Conservation (phyloP, 1,284 basidiomycete species). For the Irpex lacteus region DNA sequence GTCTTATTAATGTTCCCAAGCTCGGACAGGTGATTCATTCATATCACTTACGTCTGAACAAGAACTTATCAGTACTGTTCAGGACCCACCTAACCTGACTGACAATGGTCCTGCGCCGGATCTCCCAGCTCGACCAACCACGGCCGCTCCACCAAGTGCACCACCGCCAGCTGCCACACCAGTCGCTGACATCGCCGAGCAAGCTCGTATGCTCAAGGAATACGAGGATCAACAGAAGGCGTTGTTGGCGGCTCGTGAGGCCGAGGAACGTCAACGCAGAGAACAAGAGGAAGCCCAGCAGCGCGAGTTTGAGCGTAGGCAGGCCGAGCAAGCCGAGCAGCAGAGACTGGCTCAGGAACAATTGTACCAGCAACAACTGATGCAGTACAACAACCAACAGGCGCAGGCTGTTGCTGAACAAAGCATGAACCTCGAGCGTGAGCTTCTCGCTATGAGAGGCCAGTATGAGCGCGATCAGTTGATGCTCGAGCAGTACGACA, state of each 20-base stretch:
- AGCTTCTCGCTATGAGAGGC: slow-evolving; percentile 90
- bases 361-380: slow-evolving; percentile 75
- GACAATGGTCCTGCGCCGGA: slow-evolving; percentile 85
- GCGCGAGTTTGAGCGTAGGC: slow-evolving; percentile 88
- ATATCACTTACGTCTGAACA: no score
- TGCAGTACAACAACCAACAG: slow-evolving; percentile 72
- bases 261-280: slow-evolving; percentile 76
- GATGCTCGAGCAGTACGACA: slow-evolving; percentile 96
- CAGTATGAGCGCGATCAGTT: slow-evolving; percentile 99
- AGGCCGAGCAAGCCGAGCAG: slow-evolving; percentile 84
- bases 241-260: slow-evolving; percentile 76
- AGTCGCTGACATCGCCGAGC: slow-evolving; percentile 82
- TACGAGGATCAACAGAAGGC: slow-evolving; percentile 95
- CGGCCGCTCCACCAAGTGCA: slow-evolving; percentile 47
- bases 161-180: slow-evolving; percentile 69
- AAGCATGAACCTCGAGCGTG: slow-evolving; percentile 81
- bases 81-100: slow-evolving; percentile 93
- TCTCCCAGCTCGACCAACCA: slow-evolving; percentile 83
- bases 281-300: slow-evolving; percentile 84
- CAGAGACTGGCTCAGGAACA: slow-evolving; percentile 90
- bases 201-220: slow-evolving; percentile 93
- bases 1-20: slow-evolving; percentile 95
- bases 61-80: background rate
- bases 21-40: slow-evolving; percentile 68
- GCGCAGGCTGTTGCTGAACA: slow-evolving; percentile 64